Conservation (phyloP, 768 basidiomycete genomes). For the Brasilioporus rufonigricans region DNA sequence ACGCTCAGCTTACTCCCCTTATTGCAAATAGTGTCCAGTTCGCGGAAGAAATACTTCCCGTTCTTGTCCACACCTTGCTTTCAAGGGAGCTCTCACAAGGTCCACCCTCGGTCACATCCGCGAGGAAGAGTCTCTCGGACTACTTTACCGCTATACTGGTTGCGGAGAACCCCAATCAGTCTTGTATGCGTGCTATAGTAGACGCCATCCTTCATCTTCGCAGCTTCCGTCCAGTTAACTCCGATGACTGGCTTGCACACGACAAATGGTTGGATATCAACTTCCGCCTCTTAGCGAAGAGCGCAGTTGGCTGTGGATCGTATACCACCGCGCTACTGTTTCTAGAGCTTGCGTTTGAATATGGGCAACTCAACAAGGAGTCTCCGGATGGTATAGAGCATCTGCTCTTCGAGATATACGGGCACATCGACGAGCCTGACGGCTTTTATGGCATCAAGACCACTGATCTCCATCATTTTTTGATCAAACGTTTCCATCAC, state of each 20-base stretch:
- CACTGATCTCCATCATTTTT: conserved; percentile 70
- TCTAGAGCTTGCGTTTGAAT: conserved; percentile 73
- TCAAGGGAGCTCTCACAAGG: conserved; percentile 24
- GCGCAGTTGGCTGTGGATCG: conserved; percentile 74
- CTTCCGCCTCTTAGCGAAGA: conserved; percentile 64
- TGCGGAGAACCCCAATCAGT: conserved; percentile 36
- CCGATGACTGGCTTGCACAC: conserved; percentile 46
- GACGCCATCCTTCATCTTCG: conserved; percentile 81
- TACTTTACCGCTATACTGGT: conserved; percentile 27
- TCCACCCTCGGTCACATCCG: neutral
- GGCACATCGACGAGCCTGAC: conserved; percentile 95
- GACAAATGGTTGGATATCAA: conserved; percentile 84
- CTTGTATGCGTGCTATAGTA: conserved; percentile 58
- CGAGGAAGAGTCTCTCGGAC: conserved; percentile 21
- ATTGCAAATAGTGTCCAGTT: conserved; percentile 54
- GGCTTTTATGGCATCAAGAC: conserved; percentile 95
- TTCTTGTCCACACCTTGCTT: conserved; percentile 72
- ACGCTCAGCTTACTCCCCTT: conserved; percentile 61
- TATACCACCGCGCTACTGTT: conserved; percentile 91
- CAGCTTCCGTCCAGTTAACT: conserved; percentile 45
- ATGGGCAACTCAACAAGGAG: conserved; percentile 30
- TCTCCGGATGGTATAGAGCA: conserved; percentile 48
- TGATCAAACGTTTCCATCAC: conserved; percentile 86
- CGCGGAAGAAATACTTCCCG: conserved; percentile 66
- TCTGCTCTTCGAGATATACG: conserved; percentile 88